Percentiles rank a stretch among this genome's conserved stretches.
These are phyloP conservation scores for Salix purpurea DNA, from an alignment of 345 rosid species.

Conservation along the genomic window DNA sequence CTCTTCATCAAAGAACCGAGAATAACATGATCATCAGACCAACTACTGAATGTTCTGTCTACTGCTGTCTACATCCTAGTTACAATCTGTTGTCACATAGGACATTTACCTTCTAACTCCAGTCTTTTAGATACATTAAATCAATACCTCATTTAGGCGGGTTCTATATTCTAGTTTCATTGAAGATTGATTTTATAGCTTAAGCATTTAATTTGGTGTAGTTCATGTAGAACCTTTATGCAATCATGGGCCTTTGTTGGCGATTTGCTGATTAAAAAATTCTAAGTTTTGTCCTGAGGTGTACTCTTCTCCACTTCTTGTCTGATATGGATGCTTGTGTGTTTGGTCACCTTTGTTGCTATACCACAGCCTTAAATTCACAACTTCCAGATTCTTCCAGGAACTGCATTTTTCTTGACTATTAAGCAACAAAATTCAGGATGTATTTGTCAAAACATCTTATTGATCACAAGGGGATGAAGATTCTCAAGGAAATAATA, in stretches of 20 bases:
- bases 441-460: neutral
- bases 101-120: neutral
- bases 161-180: constrained; percentile 17
- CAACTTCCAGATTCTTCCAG: neutral
- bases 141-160: constrained; percentile 22
- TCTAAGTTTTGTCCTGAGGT: neutral
- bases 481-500: neutral
- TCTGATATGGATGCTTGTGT: neutral
- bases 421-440: no score
- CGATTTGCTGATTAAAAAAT: constrained; percentile 1
- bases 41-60: neutral
- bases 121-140: constrained; percentile 13
- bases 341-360: neutral
- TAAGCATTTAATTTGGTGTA: constrained; percentile 11
- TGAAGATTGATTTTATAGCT: constrained; percentile 5
- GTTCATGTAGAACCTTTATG: constrained; percentile 6
- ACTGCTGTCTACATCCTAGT: constrained; percentile 8
- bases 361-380: neutral
- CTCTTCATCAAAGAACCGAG: constrained; percentile 35
- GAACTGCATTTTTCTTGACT: no score
- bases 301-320: neutral
- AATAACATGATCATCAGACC: neutral
- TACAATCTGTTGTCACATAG: constrained; percentile 25
- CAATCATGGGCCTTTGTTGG: neutral
- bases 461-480: neutral